Evolutionary conservation across 352 stramenopile species (phyloP).

Genomic region (Globisporangium ultimum): DNA sequence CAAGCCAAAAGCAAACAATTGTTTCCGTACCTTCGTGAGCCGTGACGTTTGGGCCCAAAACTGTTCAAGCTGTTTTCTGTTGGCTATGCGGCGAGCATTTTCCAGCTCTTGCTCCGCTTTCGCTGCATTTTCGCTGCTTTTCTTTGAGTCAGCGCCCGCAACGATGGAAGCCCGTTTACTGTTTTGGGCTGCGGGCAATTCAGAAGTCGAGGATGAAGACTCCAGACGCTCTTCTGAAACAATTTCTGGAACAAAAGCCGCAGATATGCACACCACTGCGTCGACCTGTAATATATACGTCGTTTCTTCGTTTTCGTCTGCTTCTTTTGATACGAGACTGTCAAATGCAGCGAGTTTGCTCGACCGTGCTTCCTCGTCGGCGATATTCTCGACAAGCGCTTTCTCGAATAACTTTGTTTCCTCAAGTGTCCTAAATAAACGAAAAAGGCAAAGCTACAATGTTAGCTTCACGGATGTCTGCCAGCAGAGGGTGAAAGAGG

Average conservation of each 20-base stretch:
- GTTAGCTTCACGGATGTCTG: not conserved
- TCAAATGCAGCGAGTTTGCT: slow-evolving; percentile 11
- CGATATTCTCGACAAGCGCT: slow-evolving; percentile 15
- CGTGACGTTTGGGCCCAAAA: slow-evolving; percentile 15
- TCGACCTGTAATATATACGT: slow-evolving; percentile 7
- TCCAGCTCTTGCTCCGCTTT: slow-evolving; percentile 7
- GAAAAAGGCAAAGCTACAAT: not conserved
- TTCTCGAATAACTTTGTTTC: slow-evolving; percentile 60
- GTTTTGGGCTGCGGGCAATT: slow-evolving; percentile 3
- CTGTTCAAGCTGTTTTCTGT: slow-evolving; percentile 9
- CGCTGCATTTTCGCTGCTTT: slow-evolving; percentile 3
- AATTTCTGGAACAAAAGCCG: not conserved
- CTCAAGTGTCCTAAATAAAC: slow-evolving; percentile 28
- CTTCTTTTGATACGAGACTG: not conserved
- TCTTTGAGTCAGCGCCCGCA: slow-evolving; percentile 4
- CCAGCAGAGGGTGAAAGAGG: not conserved
- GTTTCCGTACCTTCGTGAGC: slow-evolving; percentile 6
- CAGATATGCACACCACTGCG: slow-evolving; percentile 3
- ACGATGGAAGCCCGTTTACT: slow-evolving; percentile 1
- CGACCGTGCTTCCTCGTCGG: slow-evolving; percentile 10
- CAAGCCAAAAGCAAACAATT: not conserved
- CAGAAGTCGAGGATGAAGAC: not conserved
- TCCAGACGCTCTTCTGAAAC: not conserved
- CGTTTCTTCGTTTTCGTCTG: slow-evolving; percentile 3
- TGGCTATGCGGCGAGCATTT: not conserved